A percentile compares a stretch with the other conserved stretches of the same genome.
Conservation (phyloP, 1,284 basidiomycete species). For the Cryptococcus wingfieldii region DNA sequence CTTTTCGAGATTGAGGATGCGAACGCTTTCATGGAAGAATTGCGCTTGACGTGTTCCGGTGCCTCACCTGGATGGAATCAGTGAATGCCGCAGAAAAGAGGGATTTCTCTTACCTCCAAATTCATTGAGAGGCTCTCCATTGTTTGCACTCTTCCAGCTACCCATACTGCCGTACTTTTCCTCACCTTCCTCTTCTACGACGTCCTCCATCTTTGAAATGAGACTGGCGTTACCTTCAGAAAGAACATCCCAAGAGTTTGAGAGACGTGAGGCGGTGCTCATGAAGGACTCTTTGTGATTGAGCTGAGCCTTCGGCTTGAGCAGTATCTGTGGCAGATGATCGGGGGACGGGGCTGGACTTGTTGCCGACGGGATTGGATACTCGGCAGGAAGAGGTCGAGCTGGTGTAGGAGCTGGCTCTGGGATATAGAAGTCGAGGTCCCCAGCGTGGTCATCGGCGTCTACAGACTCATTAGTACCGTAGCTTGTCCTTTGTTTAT, state of each 20-base stretch:
- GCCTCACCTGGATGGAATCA: conserved; percentile 1
- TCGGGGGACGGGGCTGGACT: neutral
- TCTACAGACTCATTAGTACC: conserved; percentile 11
- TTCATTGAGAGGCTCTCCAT: conserved; percentile 35
- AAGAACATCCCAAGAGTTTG: conserved; percentile 40
- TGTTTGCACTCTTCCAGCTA: conserved; percentile 42
- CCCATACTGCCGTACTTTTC: conserved; percentile 18
- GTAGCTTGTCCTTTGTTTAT: neutral
- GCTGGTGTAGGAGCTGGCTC: conserved; percentile 21
- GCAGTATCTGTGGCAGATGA: no score
- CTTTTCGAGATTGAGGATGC: conserved; percentile 20
- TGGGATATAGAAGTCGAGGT: conserved; percentile 16
- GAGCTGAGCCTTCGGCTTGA: neutral
- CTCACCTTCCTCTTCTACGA: neutral
- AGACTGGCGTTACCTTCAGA: conserved; percentile 36
- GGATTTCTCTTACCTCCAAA: conserved; percentile 20
- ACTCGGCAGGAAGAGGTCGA: neutral
- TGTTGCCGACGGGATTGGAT: neutral
- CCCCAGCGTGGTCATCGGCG: conserved; percentile 14
- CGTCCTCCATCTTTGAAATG: conserved; percentile 21
- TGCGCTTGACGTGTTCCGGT: conserved; percentile 1
- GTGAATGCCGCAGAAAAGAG: neutral
- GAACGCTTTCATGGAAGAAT: conserved; percentile 21
- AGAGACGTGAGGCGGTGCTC: conserved; percentile 7
- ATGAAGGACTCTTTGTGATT: conserved; percentile 8